Evolutionary conservation across 2,329 filamentous ascomycete genomes (phyloP), one percentile per base, ranked within the genome.

Genomic region (Cordyceps tenuipes): DNA sequence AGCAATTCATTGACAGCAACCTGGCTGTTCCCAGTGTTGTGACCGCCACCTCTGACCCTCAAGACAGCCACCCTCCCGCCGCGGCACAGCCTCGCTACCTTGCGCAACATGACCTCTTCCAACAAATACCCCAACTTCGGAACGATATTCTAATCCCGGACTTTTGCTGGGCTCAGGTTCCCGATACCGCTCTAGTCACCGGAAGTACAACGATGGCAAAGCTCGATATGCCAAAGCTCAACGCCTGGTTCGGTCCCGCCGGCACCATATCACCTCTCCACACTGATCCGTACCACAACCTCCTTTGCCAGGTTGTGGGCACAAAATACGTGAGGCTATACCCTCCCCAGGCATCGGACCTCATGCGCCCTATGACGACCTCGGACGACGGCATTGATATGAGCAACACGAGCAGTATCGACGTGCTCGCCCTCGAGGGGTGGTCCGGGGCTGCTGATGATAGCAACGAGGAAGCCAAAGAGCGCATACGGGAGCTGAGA

Each of bases 261-360:
- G 86, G 85, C 54, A 97, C 94, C 0, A 92, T 96, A 64, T 96
- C 91, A 0, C 94, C 94, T 1, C 78, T 97, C 0, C 94, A 99
- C 72, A 95, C 91, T 1, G 94, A 97, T 68, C 90, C 89, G 1
- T 95, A 97, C 71, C 90, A 97, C 70, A 97, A 97, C 69, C 83
- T 97, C 52, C 82, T 97, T 5, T 87, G 87, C 26, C 94, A 97
- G 72, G 89, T 95, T 0, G 89, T 96, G 0, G 94, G 94, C 0
- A 79, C 83, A 61, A 99, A 99, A 73, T 97, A 97, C 71, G 77
- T 97, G n/a, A 82, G 94, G 1, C 78, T 97, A 2, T 97, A 97
- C 71, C 79, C 87, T 0, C 92, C 93, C 0, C 71, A 72, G 17
- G 79, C 86, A 49, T 84, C 82, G 5, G 65, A 70, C 2, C 75